Base-by-base conservation (phyloP, 192 early-diverging fungal species). In the Physocladia obscura region DNA sequence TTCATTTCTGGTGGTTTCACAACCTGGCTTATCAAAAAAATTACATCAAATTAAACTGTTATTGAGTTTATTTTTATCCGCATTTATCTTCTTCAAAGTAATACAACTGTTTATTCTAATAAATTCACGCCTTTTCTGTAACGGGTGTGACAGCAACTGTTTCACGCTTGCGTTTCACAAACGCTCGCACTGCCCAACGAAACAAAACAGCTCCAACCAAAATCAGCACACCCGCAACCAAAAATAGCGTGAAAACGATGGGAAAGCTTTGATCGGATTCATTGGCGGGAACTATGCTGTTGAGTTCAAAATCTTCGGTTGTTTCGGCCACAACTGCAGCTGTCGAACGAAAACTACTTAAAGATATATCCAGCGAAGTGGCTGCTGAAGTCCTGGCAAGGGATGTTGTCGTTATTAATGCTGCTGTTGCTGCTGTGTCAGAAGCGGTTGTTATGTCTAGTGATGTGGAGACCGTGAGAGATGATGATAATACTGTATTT, bases 191-290 rank as follows among this genome's bases (percentile, higher is more conserved):
- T n/a, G n/a, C n/a, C 44, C 11, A 47, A 13, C n/a, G 44, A 13
- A 13, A n/a, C 11, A 47, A n/a, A n/a, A 47, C n/a, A 13, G n/a
- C 44, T n/a, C 11, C 11, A 11, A 47, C 11, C 44, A 47, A 47
- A 47, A 47, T 13, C 44, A 47, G 44, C 11, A 47, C 11, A 11
- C 44, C 44, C 11, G n/a, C n/a, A 47, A 47, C n/a, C 44, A 47
- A 47, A 11, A 47, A 13, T 21, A 52, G 21, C 5, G 50, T 52
- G 22, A 21, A 52, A 21, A 52, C 21, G 29, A 52, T 21, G 29
- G 50, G 50, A 52, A 52, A 52, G 22, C 29, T 52, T 52, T 52
- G 50, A 52, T 52, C 50, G 11, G 50, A 6, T 52, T 52, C 50
- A 52, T 52, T n/a, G 50, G 21, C 29, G 29, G n/a, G 4, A 52